A percentile compares a stretch with the other conserved stretches of the same genome.
phyloP scores from a whole-genome alignment of 768 basidiomycete species.

The Russula emetica region DNA sequence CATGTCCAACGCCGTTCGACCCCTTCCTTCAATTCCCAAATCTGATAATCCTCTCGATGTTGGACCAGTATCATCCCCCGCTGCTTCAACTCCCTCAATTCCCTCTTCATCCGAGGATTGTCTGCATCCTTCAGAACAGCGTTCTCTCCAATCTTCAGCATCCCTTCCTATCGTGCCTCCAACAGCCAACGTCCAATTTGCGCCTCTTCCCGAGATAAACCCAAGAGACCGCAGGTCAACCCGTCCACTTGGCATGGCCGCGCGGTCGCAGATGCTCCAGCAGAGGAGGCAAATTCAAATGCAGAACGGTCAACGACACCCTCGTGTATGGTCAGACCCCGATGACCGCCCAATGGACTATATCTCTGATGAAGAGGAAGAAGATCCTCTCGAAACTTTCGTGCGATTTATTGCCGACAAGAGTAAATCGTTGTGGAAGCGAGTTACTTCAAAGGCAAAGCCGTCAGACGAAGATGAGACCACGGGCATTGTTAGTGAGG shows the following conservation, averaged over 20 bases:
- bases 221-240: constrained; percentile 33
- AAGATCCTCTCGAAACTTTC: constrained; percentile 24
- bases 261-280: constrained; percentile 36
- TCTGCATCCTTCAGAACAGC: not conserved
- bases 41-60: constrained; percentile 4
- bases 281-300: constrained; percentile 26
- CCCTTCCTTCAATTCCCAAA: not conserved
- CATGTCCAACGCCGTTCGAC: constrained; percentile 2
- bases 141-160: constrained; percentile 9
- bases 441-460: constrained; percentile 19
- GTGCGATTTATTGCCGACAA: constrained; percentile 22
- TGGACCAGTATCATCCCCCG: constrained; percentile 6
- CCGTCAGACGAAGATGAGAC: constrained; percentile 1
- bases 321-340: constrained; percentile 12
- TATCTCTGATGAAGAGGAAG: constrained; percentile 9
- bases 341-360: constrained; percentile 6
- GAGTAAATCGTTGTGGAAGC: constrained; percentile 24
- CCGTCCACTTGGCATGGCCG: constrained; percentile 37
- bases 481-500: not conserved
- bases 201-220: constrained; percentile 36
- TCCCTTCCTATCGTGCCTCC: constrained; percentile 28
- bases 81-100: constrained; percentile 21
- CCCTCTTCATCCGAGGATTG: constrained; percentile 10
- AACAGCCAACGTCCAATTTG: constrained; percentile 34
- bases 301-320: not conserved